Evolutionary conservation across 805 yeast species (phyloP), one percentile per base, ranked within the genome.

Genomic region (Kazachstania taianensis): DNA sequence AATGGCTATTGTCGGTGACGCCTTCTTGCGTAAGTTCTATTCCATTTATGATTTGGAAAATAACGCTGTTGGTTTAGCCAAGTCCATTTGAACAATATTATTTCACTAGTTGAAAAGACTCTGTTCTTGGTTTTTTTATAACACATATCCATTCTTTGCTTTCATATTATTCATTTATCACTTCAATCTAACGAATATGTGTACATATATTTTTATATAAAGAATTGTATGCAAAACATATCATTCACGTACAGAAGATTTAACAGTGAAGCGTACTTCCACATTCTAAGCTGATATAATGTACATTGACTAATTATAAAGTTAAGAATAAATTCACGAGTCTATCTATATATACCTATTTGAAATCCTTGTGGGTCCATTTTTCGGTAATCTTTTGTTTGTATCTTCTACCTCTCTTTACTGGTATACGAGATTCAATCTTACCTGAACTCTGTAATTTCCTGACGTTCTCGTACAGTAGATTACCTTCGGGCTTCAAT

Each of bases 1-100:
- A 48, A 65, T 92, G 65, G 94, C 96, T 40, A 89, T 92, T 53
- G 67, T 92, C 49, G 98, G 98, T 58, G 98, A 92, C 58, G 89
- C 97, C 12, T 92, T 92, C 80, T 75, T 92, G 66, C 84, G 98
- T 70, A 81, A 71, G 58, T 89, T 77, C 70, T 92, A 92, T 72
- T 85, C 96, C 17, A 73, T 92, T 48, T 92, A 92, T 65, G 97
- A 92, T 61, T 61, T 89, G 53, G 85, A 83, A 55, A 75, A 78
- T 62, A 70, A 89, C 60, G 94, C 95, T 35, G 96, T 92, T 54
- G 97, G 97, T 52, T 78, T 92, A 61, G 98, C 97, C 35, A 64
- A 67, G 44, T 80, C 95, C 39, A 67, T 66, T 39, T 78, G 65
- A 62, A 33, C 20, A n/a, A n/a, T n/a, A n/a, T n/a, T n/a, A n/a